Base-by-base conservation (phyloP, 176 grass and related monocot genomes). In the Zea luxurians region DNA sequence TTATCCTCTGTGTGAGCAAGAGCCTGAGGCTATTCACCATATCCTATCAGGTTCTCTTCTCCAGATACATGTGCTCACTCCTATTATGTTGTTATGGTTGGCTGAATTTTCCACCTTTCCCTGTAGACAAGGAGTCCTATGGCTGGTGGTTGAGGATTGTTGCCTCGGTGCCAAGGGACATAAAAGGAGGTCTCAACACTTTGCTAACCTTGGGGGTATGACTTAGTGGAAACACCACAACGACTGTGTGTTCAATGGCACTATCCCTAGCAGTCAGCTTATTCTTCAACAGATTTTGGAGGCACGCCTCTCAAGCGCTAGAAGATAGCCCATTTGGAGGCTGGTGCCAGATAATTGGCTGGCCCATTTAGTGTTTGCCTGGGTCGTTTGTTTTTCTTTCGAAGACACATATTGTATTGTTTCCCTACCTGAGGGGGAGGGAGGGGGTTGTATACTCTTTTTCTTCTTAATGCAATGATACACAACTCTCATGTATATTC, bases 121-220 rank as follows among this genome's bases (percentile, higher is more conserved):
- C 45, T 46, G 52, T 10, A 46, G 45, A 97, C 85, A 81, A 97
- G 87, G 72, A 57, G 16, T 18, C 92, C 95, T n/a, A 97, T 89
- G 64, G 95, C 53, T 18, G 53, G 53, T 18, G 53, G 53, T 18
- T 57, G 53, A n/a, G 17, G 53, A 18, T 8, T 57, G 53, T 57
- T 57, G 16, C 53, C 17, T 57, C 18, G 17, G 53, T 18, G 17
- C 17, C 52, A 15, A 57, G 53, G 53, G 53, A 57, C 53, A 18
- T 57, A 57, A 57, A 57, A 18, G 53, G 53, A 57, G 16, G 53
- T 57, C 15, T n/a, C 53, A 57, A 57, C 53, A 57, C 53, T 8
- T 57, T 18, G 53, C 53, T n/a, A 57, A 18, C 17, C n/a, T 9
- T 58, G 54, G 54, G 48, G 54, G 54, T n/a, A 58, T 58, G 54